Conservation (phyloP, 2,329 filamentous ascomycete genomes). For the Epichloe gansuensis region DNA sequence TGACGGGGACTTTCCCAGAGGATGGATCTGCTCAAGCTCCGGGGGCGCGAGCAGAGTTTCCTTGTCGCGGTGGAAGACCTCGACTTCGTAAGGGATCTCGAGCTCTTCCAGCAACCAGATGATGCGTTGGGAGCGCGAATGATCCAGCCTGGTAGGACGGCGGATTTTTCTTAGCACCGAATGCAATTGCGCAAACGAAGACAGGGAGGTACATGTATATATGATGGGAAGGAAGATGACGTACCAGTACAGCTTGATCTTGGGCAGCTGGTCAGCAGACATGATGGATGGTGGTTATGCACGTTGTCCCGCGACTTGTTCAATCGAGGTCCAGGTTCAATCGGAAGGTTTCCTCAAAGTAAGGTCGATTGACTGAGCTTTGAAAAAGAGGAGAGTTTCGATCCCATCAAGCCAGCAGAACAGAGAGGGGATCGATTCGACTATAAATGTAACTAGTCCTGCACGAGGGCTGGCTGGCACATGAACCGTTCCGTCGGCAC, state of each 20-base stretch:
- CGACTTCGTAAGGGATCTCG: constrained; percentile 64
- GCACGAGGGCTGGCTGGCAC: not conserved
- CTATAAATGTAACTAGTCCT: not conserved
- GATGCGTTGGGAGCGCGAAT: constrained; percentile 72
- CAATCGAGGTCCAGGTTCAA: not conserved
- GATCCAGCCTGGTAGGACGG: constrained; percentile 54
- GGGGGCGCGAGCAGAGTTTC: constrained; percentile 57
- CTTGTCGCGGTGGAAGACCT: constrained; percentile 60
- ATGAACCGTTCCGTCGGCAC: not conserved
- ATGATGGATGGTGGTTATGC: not conserved
- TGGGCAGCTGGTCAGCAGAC: constrained; percentile 22
- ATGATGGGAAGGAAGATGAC: constrained; percentile 5
- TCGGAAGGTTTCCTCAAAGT: not conserved
- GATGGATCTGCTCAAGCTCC: constrained; percentile 66
- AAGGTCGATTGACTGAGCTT: not conserved
- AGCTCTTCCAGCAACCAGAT: constrained; percentile 81
- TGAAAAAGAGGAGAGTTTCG: not conserved
- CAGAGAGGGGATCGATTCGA: not conserved
- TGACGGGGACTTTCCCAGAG: constrained; percentile 73
- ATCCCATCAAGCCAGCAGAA: not conserved
- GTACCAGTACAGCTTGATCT: constrained; percentile 55
- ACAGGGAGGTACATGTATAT: not conserved
- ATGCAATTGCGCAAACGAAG: not conserved
- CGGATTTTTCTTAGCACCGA: too few species aligned
- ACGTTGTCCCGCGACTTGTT: not conserved